These are phyloP conservation scores for Corrigiola litoralis DNA, from an alignment of 179 eudicot species.

Conservation along the genomic window DNA sequence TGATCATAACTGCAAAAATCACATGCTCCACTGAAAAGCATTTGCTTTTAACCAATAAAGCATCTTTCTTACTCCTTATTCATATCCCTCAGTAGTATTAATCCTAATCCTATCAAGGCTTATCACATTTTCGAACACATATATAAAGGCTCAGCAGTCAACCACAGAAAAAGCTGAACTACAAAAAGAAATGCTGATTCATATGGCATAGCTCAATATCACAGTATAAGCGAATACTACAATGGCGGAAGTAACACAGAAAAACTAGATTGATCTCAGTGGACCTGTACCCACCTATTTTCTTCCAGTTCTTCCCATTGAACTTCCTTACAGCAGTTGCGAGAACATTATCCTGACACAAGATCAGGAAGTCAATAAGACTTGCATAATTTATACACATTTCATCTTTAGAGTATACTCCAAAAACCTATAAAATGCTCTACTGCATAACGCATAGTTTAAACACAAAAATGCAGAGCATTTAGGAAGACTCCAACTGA, in stretches of 20 bases:
- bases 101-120: background rate
- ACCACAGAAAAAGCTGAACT: background rate
- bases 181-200: background rate
- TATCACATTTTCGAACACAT: no score
- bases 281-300: conserved; percentile 44
- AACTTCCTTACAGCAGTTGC: conserved; percentile 42
- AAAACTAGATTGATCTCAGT: background rate
- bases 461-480: background rate
- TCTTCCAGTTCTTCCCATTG: conserved; percentile 76
- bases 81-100: background rate
- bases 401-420: no score
- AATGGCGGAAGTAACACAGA: no score
- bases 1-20: no score
- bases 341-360: conserved; percentile 47
- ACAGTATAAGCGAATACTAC: background rate
- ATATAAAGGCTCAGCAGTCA: no score
- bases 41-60: no score
- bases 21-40: no score
- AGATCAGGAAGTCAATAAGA: conserved; percentile 1
- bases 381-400: background rate
- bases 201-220: no score
- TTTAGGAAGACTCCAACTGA: conserved; percentile 12
- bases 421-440: no score
- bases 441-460: no score
- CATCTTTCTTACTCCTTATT: no score